Evolutionary conservation across 2,329 filamentous ascomycete genomes (phyloP), one percentile per base, ranked within the genome.

Genomic region (Pseudogymnoascus sp.): DNA sequence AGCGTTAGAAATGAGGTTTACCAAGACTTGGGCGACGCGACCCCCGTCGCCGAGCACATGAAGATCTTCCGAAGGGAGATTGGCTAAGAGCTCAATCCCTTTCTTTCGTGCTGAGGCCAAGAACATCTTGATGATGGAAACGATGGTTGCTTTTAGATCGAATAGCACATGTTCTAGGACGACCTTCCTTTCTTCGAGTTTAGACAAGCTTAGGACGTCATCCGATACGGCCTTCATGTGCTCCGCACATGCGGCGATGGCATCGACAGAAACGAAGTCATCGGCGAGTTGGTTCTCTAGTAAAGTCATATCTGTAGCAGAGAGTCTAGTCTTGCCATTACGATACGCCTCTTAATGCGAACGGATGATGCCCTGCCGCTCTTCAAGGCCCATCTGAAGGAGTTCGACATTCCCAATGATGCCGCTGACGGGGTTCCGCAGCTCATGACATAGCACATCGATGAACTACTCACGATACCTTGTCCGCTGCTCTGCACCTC

Each of bases 211-310:
- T 40, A 91, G 76, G 26, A 90, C 86, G 70, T 90, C 87, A 69
- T 90, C 87, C n/a, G 90, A 86, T 51, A 91, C 90, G 7, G 86
- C 79, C 74, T 92, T 92, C 72, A 93, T 90, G 73, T 93, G 89
- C 69, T 90, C 86, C 1, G 89, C 87, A 68, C 90, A 93, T 8
- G 89, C 81, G 26, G 86, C 83, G 66, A 95, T 93, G 14, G 88
- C 88, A 67, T 92, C 88, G 14, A 77, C 62, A 14, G 45, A 57
- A 10, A 63, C 62, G n/a, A 66, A 60, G 1, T 66, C 54, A 5
- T n/a, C 37, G 16, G 37, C 37, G 37, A 40, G 37, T n/a, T 40
- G 37, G 16, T 40, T n/a, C 8, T 40, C 14, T 40, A 40, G 37
- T 5, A 16, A n/a, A 40, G 7, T n/a, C 16, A 40, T n/a, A n/a